Evolutionary conservation across 192 early-diverging fungal species (phyloP).

Genomic region (Coemansia aciculifera): DNA sequence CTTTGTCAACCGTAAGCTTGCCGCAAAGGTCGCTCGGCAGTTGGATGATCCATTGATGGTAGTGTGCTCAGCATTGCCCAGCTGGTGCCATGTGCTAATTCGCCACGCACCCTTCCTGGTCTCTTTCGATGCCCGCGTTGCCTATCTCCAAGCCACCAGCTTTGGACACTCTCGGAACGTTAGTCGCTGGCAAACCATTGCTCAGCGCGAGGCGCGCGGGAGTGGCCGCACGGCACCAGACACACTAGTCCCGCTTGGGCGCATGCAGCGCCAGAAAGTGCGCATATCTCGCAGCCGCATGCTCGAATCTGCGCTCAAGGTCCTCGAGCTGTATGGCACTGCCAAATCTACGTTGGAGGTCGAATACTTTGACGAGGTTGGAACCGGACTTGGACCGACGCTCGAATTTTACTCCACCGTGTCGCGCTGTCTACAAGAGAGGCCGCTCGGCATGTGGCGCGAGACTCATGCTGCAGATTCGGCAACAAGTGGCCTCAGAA

Average conservation of each 20-base stretch:
- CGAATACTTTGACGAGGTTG: constrained; percentile 93
- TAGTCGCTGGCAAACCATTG: constrained; percentile 60
- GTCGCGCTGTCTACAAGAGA: constrained; percentile 70
- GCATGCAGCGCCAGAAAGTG: constrained; percentile 87
- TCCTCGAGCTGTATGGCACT: constrained; percentile 80
- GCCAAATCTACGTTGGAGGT: constrained; percentile 77
- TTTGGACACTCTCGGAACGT: constrained; percentile 88
- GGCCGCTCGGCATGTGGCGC: constrained; percentile 66
- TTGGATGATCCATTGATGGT: constrained; percentile 89
- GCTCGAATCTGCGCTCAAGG: constrained; percentile 79
- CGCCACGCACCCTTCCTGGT: constrained; percentile 74
- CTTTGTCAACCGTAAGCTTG: constrained; percentile 80
- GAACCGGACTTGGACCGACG: constrained; percentile 87
- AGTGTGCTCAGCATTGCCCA: constrained; percentile 74
- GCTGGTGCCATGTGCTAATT: constrained; percentile 71
- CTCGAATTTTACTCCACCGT: constrained; percentile 89
- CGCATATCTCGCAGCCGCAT: constrained; percentile 75
- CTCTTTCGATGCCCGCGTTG: constrained; percentile 76
- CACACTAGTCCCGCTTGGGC: constrained; percentile 57
- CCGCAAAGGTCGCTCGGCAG: constrained; percentile 84
- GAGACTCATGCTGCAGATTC: constrained; percentile 24
- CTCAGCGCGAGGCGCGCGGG: constrained; percentile 26
- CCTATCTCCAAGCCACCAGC: constrained; percentile 77
- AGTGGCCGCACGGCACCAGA: constrained; percentile 5
- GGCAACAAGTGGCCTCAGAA: background rate